A percentile compares a stretch with the other conserved stretches of the same genome.
phyloP scores from a whole-genome alignment of 495 filamentous ascomycete genomes.

The Penicillium pancosmium region DNA sequence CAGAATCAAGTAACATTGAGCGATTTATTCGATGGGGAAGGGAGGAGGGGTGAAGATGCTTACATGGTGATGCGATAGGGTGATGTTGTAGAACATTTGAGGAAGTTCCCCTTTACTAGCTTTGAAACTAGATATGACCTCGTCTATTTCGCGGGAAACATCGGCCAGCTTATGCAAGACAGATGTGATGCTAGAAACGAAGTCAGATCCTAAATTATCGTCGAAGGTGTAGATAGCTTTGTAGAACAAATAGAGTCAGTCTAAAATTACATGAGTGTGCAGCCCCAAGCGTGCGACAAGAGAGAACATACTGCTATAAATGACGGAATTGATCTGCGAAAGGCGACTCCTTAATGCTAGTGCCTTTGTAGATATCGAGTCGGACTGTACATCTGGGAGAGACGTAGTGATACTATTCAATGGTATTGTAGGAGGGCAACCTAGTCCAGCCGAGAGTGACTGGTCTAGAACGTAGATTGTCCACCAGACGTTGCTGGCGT shows the following conservation, averaged over 20 bases:
- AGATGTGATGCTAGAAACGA: conserved; percentile 3
- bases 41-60: neutral
- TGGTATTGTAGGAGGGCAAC: neutral
- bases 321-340: conserved; percentile 6
- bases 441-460: neutral
- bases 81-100: conserved; percentile 5
- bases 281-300: neutral
- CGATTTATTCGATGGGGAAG: neutral
- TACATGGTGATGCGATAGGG: conserved; percentile 1
- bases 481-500: neutral
- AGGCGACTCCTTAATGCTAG: conserved; percentile 3
- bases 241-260: neutral
- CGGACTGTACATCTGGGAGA: neutral
- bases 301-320: neutral
- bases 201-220: conserved; percentile 1
- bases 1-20: neutral
- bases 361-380: neutral
- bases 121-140: conserved; percentile 4
- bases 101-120: conserved; percentile 2
- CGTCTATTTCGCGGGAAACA: neutral
- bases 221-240: conserved; percentile 3
- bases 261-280: neutral
- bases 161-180: conserved; percentile 4
- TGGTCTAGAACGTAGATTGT: neutral
- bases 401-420: neutral